Evolutionary conservation across 306 rosid genomes (phyloP).

Genomic region (Rosa persica): DNA sequence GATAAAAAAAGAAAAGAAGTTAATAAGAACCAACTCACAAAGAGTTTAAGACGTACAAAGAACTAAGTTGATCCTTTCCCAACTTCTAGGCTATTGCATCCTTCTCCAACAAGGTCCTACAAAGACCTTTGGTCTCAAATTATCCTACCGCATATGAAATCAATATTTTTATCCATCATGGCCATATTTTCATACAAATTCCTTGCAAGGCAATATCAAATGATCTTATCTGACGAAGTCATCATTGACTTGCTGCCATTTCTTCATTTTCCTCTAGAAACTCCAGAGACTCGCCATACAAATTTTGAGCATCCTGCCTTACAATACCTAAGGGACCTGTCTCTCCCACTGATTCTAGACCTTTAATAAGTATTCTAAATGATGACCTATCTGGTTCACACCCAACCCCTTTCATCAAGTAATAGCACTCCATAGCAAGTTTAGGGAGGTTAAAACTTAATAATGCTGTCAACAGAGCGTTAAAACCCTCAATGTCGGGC

Average conservation of each 20-base stretch:
- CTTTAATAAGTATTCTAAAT: slow-evolving; percentile 34
- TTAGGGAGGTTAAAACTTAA: slow-evolving; percentile 17
- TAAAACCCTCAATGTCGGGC: slow-evolving; percentile 45
- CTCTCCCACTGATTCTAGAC: slow-evolving; percentile 43
- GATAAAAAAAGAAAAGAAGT: background rate
- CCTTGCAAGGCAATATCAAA: background rate
- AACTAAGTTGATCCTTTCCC: background rate
- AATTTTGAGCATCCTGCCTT: slow-evolving; percentile 42
- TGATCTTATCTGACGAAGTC: background rate
- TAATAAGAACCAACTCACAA: background rate
- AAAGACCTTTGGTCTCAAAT: background rate
- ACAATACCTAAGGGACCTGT: slow-evolving; percentile 23
- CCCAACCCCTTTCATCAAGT: slow-evolving; percentile 42
- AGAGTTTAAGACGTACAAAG: background rate
- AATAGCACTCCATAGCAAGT: slow-evolving; percentile 42
- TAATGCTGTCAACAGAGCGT: slow-evolving; percentile 35
- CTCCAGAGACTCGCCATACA: slow-evolving; percentile 41
- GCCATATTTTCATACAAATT: background rate
- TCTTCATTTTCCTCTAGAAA: slow-evolving; percentile 44
- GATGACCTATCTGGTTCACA: slow-evolving; percentile 50
- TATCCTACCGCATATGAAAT: background rate
- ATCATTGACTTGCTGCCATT: slow-evolving; percentile 9
- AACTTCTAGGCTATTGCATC: background rate
- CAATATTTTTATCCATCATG: background rate
- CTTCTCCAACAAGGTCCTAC: background rate